Percentiles rank a stretch among this genome's conserved stretches.
phyloP scores from a whole-genome alignment of 306 rosid genomes.

The Sesbania bispinosa region DNA sequence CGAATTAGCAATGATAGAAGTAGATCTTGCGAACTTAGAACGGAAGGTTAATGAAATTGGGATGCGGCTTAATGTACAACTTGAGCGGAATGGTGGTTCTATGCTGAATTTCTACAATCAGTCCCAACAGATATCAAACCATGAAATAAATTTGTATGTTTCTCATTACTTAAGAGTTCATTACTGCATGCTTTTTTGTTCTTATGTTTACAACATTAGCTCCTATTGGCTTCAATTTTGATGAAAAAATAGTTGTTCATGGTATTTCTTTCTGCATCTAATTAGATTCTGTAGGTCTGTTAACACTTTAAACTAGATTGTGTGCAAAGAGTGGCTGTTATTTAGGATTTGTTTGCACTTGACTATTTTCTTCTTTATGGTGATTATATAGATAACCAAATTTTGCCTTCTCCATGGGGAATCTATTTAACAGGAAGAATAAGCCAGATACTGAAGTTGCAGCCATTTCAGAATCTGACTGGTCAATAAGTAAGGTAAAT shows the following conservation, averaged over 20 bases:
- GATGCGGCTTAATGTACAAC: constrained; percentile 53
- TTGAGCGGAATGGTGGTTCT: constrained; percentile 31
- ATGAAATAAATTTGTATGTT: constrained; percentile 53
- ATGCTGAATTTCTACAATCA: constrained; percentile 10
- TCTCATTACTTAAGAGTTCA: not conserved
- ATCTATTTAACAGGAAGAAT: constrained; percentile 42
- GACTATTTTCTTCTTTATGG: constrained; percentile 13
- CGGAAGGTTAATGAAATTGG: constrained; percentile 53
- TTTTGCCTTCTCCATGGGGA: not conserved
- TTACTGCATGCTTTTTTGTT: constrained; percentile 9
- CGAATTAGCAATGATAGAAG: constrained; percentile 61
- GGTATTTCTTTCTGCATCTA: not conserved
- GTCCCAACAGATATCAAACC: constrained; percentile 24
- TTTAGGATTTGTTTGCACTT: not conserved
- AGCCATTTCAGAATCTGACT: constrained; percentile 37
- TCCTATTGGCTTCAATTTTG: constrained; percentile 10
- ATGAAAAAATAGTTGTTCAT: not conserved
- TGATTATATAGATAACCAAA: constrained; percentile 16
- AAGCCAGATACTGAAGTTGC: constrained; percentile 48
- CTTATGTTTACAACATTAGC: not conserved
- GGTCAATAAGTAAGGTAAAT: constrained; percentile 76
- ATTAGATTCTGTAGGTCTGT: not conserved
- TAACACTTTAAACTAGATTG: not conserved
- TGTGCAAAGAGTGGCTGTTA: not conserved
- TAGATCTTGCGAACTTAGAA: constrained; percentile 53